Base-by-base conservation (phyloP, 2,329 filamentous ascomycete species). In the Bertia moriformis region DNA sequence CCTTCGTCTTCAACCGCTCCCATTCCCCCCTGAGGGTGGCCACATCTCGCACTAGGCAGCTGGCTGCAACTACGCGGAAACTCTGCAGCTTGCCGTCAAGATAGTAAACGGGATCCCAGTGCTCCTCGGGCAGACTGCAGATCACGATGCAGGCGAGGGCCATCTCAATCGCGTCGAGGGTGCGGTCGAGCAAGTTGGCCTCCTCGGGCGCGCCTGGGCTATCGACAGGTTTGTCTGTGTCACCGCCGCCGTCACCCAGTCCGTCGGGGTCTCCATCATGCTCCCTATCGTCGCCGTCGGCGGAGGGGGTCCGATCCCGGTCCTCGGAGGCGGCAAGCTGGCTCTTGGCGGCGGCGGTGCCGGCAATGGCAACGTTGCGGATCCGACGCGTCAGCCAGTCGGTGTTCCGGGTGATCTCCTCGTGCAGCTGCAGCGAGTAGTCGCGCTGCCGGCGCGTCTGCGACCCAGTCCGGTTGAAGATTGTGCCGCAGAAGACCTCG, bases 401-500 rank as follows among this genome's bases (percentile, higher is more conserved):
- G 22, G 22, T 27, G 7, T 10, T 27, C 7, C 22, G 22, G 22
- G 7, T 27, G 7, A 27, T 27, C 7, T 27, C 22, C n/a, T 64
- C 61, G 32, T 60, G 64, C 47, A 69, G 55, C 14, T 49, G 55
- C 2, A 49, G 50, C 2, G 63, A 65, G 4, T 50, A 44, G 17
- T 66, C 62, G n/a, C 54, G 57, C 40, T 65, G 59, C 3, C 51
- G 47, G 32, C 49, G 53, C 15, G 47, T 60, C 33, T 54, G 56
- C 2, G 50, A 48, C 13, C 59, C 62, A 7, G 59, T 59, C 42
- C 63, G 66, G 39, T 67, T 69, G 17, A 76, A 59, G 44, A 77
- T 72, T 39, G 61, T 67, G 19, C 73, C 73, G 19, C 66, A 62
- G 49, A 78, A 73, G 35, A 70, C 69, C 52, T 73, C 70, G 4